Evolutionary conservation across 2,329 filamentous ascomycete species (phyloP).

Genomic region (Cladosporium oxysporum): DNA sequence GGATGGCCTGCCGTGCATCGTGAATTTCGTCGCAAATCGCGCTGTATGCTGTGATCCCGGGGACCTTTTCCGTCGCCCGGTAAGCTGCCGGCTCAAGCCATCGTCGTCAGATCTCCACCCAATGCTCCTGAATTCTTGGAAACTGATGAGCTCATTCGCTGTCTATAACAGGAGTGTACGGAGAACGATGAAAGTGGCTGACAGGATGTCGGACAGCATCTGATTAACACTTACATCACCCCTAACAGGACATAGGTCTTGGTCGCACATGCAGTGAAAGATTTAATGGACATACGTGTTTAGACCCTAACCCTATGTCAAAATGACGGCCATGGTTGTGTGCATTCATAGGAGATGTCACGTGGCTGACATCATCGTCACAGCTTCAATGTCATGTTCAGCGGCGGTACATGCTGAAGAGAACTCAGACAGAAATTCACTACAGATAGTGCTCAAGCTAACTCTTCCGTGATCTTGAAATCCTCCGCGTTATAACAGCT

Average conservation of each 20-base stretch:
- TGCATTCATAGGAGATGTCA: background rate
- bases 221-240: background rate
- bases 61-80: background rate
- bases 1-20: background rate
- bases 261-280: background rate
- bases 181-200: background rate
- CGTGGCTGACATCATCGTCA: background rate
- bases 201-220: background rate
- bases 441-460: background rate
- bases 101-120: conserved; percentile 1
- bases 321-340: background rate
- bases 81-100: background rate
- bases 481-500: conserved; percentile 19
- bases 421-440: background rate
- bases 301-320: background rate
- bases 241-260: background rate
- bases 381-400: background rate
- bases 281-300: background rate
- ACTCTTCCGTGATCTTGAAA: background rate
- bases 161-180: background rate
- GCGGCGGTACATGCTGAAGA: background rate
- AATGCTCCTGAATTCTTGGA: background rate
- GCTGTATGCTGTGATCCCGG: background rate
- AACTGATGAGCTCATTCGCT: background rate
- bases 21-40: conserved; percentile 3